Conservation (phyloP, 148 eudicot genomes). For the Amaranthus hypochondriacus region DNA sequence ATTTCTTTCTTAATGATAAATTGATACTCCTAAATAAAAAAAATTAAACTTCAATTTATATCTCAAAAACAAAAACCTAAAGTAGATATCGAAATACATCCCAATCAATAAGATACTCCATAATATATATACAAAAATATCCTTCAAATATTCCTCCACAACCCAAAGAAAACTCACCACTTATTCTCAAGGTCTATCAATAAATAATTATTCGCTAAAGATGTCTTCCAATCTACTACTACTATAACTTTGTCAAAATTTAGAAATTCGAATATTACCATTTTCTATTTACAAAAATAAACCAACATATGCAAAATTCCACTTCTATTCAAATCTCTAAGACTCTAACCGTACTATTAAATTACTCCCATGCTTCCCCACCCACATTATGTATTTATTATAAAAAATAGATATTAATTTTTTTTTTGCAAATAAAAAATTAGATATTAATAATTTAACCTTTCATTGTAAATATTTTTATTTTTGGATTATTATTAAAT, state of each 20-base stretch:
- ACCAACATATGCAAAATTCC: background rate
- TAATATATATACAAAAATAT: conserved; percentile 9
- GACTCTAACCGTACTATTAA: background rate
- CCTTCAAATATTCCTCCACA: conserved; percentile 12
- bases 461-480: no score
- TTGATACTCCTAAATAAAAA: no score
- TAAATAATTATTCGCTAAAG: background rate
- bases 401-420: background rate
- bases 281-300: background rate
- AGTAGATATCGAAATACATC: background rate
- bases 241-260: conserved; percentile 17
- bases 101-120: conserved; percentile 8
- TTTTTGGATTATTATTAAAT: no score
- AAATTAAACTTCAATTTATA: background rate
- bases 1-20: no score
- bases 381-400: conserved; percentile 20
- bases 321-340: background rate
- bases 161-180: background rate
- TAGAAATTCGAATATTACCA: conserved; percentile 15
- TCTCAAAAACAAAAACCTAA: background rate
- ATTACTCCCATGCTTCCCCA: conserved; percentile 5
- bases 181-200: conserved; percentile 4
- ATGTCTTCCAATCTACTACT: background rate
- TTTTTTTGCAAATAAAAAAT: background rate
- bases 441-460: background rate